Evolutionary conservation across 1,284 basidiomycete genomes (phyloP), one percentile per base, ranked within the genome.

Genomic region (Trametes pubescens): DNA sequence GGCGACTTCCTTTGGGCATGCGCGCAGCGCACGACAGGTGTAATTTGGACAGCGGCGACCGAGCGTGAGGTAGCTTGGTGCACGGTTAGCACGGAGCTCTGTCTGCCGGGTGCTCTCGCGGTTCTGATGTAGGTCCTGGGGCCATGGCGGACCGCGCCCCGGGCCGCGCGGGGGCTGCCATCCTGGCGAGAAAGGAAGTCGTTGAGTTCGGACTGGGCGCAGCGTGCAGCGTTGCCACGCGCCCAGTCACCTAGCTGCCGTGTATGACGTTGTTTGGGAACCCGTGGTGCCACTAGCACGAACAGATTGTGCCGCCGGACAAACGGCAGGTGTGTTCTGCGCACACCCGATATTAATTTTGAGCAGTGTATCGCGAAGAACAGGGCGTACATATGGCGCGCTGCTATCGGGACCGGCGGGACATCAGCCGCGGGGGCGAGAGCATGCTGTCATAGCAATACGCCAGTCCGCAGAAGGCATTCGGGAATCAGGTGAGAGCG

Each of bases 401-500:
- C 4, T 32, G 29, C 14, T 43, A n/a, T 35, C 49, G 26, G 29
- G 26, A 32, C 47, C 26, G 44, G 24, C 21, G 10, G 9, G 9
- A 24, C 9, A 26, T 24, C 44, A 32, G 10, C 29, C 29, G 29
- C n/a, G 32, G 6, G 16, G 5, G 10, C n/a, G 18, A 21, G 18
- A 21, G 26, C 49, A 51, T 35, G 40, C 55, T 59, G 49, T 40
- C 57, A 59, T 59, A 59, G 57, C 57, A 35, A 54, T 54, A 21
- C 21, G 18, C 38, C 24, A 13, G 11, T 35, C 44, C 47, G 59
- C 54, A 40, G 57, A 26, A 44, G 57, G 37, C 21, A 29, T 14
- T 24, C 35, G 34, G 26, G 32, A 56, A 57, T 60, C 59, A 58
- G 59, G 51, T 65, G 63, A 60, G 62, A 57, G 21, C 24, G 29